Conservation (phyloP, 768 basidiomycete species). For the Lactifluus hygrophoroides region DNA sequence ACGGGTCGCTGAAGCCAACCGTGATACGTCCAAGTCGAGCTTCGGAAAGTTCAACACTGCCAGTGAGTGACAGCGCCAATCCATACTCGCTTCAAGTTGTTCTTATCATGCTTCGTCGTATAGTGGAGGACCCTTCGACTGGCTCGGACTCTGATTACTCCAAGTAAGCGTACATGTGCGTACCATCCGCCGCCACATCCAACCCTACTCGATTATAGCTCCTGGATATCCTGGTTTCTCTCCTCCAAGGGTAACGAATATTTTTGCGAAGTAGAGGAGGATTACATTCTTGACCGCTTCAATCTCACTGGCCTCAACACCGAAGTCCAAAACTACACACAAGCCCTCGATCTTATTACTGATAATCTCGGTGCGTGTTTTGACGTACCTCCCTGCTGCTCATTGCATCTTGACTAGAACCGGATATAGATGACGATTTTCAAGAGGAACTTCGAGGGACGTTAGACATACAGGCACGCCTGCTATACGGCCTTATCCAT, state of each 20-base stretch:
- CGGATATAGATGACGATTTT: conserved; percentile 74
- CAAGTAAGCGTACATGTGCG: conserved; percentile 47
- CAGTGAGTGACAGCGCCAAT: conserved; percentile 11
- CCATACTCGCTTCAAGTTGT: background rate
- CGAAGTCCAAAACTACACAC: conserved; percentile 89
- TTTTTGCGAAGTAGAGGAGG: conserved; percentile 98
- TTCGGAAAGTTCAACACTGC: background rate
- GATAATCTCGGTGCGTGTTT: conserved; percentile 78
- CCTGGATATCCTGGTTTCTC: conserved; percentile 99
- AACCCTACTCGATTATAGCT: conserved; percentile 6
- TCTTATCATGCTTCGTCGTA: conserved; percentile 28
- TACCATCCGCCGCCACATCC: conserved; percentile 5
- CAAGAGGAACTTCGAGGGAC: conserved; percentile 90
- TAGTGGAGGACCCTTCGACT: conserved; percentile 82
- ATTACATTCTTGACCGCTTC: conserved; percentile 97
- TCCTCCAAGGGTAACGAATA: conserved; percentile 99
- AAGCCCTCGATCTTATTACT: conserved; percentile 92
- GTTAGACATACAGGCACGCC: conserved; percentile 86
- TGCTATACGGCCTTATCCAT: conserved; percentile 94
- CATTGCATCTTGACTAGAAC: background rate
- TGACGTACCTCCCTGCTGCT: background rate
- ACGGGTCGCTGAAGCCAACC: background rate
- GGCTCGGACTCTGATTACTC: conserved; percentile 96
- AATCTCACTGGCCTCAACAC: conserved; percentile 96
- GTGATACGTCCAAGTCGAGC: background rate